Evolutionary conservation across 495 filamentous ascomycete genomes (phyloP), one percentile per base, ranked within the genome.

Genomic region (Aspergillus panamensis): DNA sequence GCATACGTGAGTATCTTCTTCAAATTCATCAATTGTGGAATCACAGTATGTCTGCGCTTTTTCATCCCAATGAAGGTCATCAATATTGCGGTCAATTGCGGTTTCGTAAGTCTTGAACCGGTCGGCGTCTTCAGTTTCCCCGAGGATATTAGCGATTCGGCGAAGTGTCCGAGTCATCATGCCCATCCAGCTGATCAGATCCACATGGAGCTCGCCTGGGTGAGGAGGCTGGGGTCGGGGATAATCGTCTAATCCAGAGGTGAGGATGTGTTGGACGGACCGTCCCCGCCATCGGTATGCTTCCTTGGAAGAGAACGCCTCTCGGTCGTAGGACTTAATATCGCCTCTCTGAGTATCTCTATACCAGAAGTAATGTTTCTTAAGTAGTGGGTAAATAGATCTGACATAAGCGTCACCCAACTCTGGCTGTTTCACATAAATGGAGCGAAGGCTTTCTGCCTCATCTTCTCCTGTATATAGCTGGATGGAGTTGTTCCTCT

Each of bases 211-310:
- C 82, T 98, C 94, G 66, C 92, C 95, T 2, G 94, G 94, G 71
- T 98, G 94, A n/a, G 94, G 94, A 8, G 94, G 94, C 65, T 96
- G 92, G 20, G 95, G 80, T 40, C 94, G 86, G 45, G 94, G 94
- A 69, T 97, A 97, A 72, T 98, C 94, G 66, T 98, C 94, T 9
- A 97, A 80, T 10, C 94, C 94, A 35, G 91, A 96, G 16, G 94
- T 94, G 55, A 98, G 78, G 58, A 94, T 87, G 69, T 97, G 94
- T 54, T 85, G 82, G 8, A 85, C 77, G 35, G 89, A 92, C 40
- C 95, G 90, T 63, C 94, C 94, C 50, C 95, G 88, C 94, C 94
- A 98, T 63, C 94, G 87, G 77, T 96, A 98, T 12, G 82, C 94
- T 74, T 97, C 94, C 65, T 88, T 92, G 25, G 80, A 80, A 2